Conservation (phyloP, 2,329 filamentous ascomycete genomes). For the Colletotrichum magnum region DNA sequence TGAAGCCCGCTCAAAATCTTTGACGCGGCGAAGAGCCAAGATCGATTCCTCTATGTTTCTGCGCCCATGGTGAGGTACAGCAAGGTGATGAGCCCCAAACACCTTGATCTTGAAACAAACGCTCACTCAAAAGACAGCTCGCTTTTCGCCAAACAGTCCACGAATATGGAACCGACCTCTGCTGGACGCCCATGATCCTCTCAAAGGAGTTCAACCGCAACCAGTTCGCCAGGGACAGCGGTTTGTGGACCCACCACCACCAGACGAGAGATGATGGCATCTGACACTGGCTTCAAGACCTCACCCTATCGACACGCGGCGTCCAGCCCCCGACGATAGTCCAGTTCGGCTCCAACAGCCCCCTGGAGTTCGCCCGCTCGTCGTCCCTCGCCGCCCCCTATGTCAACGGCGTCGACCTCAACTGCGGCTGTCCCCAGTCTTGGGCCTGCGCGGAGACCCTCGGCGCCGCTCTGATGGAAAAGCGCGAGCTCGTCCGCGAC, state of each 20-base stretch:
- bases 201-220: conserved; percentile 79
- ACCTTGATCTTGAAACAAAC: background rate
- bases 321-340: conserved; percentile 73
- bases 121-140: conserved; percentile 58
- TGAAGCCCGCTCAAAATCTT: conserved; percentile 72
- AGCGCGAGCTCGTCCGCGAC: conserved; percentile 74
- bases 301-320: conserved; percentile 70
- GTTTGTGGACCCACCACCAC: conserved; percentile 49
- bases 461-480: conserved; percentile 78
- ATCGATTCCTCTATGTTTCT: conserved; percentile 69
- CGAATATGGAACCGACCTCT: conserved; percentile 75
- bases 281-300: conserved; percentile 56
- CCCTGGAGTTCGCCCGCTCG: conserved; percentile 74
- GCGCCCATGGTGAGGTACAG: conserved; percentile 80
- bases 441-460: conserved; percentile 79
- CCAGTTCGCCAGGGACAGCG: conserved; percentile 71
- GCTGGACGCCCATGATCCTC: conserved; percentile 81
- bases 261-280: background rate
- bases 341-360: conserved; percentile 76
- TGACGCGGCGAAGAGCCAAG: conserved; percentile 65
- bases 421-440: conserved; percentile 81
- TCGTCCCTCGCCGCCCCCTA: conserved; percentile 73
- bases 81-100: conserved; percentile 57
- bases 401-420: conserved; percentile 76
- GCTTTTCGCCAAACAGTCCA: conserved; percentile 78